Evolutionary conservation across 305 asterid species (phyloP).

Genomic region (Fraxinus sp.): DNA sequence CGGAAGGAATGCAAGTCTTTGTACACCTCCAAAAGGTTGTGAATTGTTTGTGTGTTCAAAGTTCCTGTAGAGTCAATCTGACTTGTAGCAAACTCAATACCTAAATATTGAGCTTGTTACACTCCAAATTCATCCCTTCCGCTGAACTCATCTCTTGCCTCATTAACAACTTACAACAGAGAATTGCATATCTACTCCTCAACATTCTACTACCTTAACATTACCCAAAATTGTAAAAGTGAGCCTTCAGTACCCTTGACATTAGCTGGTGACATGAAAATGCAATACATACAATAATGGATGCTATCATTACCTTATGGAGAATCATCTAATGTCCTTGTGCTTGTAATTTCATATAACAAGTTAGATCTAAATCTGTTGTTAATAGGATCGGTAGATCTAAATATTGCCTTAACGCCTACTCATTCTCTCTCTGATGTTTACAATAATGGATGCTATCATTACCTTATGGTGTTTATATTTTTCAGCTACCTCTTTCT

Average conservation of each 20-base stretch:
- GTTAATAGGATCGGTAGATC: background rate
- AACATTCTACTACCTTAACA: background rate
- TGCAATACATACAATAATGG: no score
- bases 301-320: no score
- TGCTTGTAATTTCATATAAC: background rate
- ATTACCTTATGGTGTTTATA: background rate
- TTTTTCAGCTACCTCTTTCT: background rate
- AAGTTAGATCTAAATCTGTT: background rate
- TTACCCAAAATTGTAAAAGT: background rate
- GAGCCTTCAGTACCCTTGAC: background rate
- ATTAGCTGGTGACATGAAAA: background rate
- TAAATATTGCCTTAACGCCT: background rate
- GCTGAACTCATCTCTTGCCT: background rate
- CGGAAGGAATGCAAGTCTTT: background rate
- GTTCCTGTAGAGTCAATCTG: conserved; percentile 1
- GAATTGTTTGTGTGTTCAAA: background rate
- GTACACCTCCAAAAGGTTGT: background rate
- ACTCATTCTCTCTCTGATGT: background rate
- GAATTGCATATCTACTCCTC: background rate
- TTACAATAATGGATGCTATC: background rate
- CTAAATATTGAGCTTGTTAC: conserved; percentile 1
- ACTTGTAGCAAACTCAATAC: background rate
- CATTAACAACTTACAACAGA: background rate
- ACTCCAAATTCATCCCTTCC: background rate
- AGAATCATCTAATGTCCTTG: background rate